Base-by-base conservation (phyloP, 2,329 filamentous ascomycete genomes). In the Fusarium cicatricum region DNA sequence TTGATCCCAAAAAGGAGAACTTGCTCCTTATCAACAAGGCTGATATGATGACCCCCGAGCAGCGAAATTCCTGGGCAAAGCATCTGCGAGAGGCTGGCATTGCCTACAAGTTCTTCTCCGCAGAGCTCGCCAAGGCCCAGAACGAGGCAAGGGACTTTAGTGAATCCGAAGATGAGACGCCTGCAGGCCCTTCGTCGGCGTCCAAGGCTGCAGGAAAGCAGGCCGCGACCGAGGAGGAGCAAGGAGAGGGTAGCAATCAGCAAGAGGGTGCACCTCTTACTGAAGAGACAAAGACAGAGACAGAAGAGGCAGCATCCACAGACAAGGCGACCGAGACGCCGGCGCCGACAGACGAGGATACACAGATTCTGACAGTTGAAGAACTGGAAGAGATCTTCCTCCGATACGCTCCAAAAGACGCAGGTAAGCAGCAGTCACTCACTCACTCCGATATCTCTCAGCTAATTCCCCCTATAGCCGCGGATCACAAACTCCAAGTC, bases 1-100 rank as follows among this genome's bases (percentile, higher is more conserved):
- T 98, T 21, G 90, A 96, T 69, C 77, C 87, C 2, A 88, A 86
- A 72, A 98, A 99, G 80, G 85, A 92, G 72, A 99, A 98, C 73
- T 72, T 99, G 70, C 75, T 99, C 51, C 81, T 99, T 50, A 94
- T 99, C 71, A 99, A 99, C 82, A 99, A 99, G 82, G 93, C 95
- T 39, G 95, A 99, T 77, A 97, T 99, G 95, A 93, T 99, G 91
- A 96, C 93, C 2, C 75, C 87, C 41, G 86, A 86, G 68, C 96
- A 99, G 78, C 83, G 95, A 63, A 84, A 84, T 62, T 81, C 83
- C 1, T 99, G 95, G 95, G 93, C 93, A 3, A 85, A 90, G 65
- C 92, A 97, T 71, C 91, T 99, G 66, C 88, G 88, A 65, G 80
- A 87, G 65, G 86, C 90, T 21, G 86, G 88, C 23, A 96, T 99